Percentiles rank a stretch among this genome's conserved stretches.
These are phyloP conservation scores for Colletotrichum godetiae DNA, from an alignment of 2,329 filamentous ascomycete species.

Conservation along the genomic window DNA sequence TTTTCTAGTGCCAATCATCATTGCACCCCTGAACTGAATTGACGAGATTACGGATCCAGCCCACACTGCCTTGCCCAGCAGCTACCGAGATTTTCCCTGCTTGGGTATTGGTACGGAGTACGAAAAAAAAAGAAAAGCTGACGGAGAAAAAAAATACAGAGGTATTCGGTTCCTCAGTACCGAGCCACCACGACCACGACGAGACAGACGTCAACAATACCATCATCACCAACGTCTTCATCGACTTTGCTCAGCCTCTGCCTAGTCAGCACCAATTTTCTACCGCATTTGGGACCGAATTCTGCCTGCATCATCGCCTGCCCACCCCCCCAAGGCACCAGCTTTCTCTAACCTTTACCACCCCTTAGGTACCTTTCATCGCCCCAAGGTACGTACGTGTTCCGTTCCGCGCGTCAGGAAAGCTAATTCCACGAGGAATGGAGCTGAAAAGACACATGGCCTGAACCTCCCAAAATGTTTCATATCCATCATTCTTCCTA, in stretches of 20 bases:
- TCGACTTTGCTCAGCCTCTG: conserved; percentile 5
- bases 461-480: conserved; percentile 31
- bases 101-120: not conserved
- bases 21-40: conserved; percentile 26
- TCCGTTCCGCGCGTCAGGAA: conserved; percentile 25
- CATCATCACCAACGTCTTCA: conserved; percentile 4
- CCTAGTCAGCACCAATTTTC: not conserved
- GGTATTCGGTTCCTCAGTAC: not conserved
- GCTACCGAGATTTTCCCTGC: not conserved
- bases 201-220: not conserved
- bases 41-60: conserved; percentile 32
- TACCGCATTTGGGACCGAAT: not conserved
- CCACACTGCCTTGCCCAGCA: not conserved
- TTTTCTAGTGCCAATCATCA: conserved; percentile 24
- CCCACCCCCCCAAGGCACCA: not conserved
- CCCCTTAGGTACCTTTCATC: not conserved
- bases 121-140: conserved; percentile 7
- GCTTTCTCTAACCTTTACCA: not conserved
- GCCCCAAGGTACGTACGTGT: conserved; percentile 13
- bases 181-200: conserved; percentile 9
- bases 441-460: conserved; percentile 36
- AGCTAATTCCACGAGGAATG: conserved; percentile 32
- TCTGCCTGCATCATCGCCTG: not conserved
- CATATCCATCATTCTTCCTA: conserved; percentile 12
- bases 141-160: not conserved